Percentiles rank a stretch among this genome's conserved stretches.
phyloP scores from a whole-genome alignment of 441 rosid species.

The Lepidium campestre region DNA sequence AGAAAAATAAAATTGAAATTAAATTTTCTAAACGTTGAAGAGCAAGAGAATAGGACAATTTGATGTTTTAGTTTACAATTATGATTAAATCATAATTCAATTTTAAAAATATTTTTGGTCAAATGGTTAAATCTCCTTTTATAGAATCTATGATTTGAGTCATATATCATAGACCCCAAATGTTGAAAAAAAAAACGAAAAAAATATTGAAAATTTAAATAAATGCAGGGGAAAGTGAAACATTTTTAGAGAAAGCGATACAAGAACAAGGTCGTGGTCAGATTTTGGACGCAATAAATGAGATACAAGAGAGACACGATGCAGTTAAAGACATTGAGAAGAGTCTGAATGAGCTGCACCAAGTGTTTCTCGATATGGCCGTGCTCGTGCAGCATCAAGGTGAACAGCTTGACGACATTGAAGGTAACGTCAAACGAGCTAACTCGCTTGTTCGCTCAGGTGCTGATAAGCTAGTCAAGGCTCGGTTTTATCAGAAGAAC shows the following conservation, averaged over 20 bases:
- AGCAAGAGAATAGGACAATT: background rate
- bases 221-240: constrained; percentile 80
- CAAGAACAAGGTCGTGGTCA: constrained; percentile 88
- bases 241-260: constrained; percentile 80
- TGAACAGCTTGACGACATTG: constrained; percentile 79
- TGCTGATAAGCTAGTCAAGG: constrained; percentile 45
- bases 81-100: background rate
- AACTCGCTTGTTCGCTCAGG: constrained; percentile 59
- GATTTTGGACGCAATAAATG: constrained; percentile 64
- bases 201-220: too few species aligned
- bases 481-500: constrained; percentile 65
- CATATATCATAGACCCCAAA: too few species aligned
- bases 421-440: constrained; percentile 65
- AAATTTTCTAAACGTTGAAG: background rate
- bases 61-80: too few species aligned
- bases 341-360: constrained; percentile 78
- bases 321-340: constrained; percentile 79
- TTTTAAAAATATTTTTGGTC: too few species aligned
- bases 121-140: too few species aligned
- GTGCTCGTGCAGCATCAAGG: constrained; percentile 78
- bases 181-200: too few species aligned
- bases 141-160: too few species aligned
- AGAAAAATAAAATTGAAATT: background rate
- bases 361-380: constrained; percentile 85
- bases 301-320: constrained; percentile 85